phyloP scores from a whole-genome alignment of 176 grass and related monocot genomes.

The Triticum monococcum region DNA sequence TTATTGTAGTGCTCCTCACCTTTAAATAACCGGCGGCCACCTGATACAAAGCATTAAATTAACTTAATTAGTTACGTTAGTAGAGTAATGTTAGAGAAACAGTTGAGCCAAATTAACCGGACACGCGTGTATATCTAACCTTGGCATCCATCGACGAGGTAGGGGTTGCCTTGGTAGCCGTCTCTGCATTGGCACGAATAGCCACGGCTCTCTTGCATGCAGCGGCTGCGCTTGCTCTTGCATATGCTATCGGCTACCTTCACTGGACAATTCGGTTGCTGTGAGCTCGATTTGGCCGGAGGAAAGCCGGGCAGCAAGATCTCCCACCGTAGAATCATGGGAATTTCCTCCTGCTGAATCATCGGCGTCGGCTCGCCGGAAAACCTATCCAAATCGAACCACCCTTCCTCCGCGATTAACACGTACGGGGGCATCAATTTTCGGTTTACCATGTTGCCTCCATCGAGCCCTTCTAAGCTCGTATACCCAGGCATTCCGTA shows the following conservation, averaged over 20 bases:
- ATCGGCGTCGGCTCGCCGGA: fast-evolving
- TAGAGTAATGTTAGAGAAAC: background rate
- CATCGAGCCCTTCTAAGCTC: background rate
- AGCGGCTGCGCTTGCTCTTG: background rate
- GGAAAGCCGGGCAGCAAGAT: background rate
- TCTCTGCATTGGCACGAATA: background rate
- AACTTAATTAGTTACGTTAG: background rate
- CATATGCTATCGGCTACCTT: background rate
- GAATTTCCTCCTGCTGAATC: background rate
- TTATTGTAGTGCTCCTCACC: background rate
- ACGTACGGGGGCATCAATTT: background rate
- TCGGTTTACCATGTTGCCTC: fast-evolving
- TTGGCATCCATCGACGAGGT: background rate
- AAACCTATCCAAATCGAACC: background rate
- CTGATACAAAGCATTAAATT: background rate
- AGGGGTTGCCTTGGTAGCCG: background rate
- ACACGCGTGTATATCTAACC: background rate
- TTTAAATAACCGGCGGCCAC: background rate
- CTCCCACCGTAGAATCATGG: background rate
- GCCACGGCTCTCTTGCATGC: background rate
- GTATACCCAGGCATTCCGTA: background rate
- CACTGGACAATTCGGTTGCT: background rate
- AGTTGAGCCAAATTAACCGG: background rate
- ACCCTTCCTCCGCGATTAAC: background rate
- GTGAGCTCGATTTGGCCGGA: background rate